These are phyloP conservation scores for Helicocarpus griseus DNA, from an alignment of 2,329 filamentous ascomycete species.

Conservation along the genomic window DNA sequence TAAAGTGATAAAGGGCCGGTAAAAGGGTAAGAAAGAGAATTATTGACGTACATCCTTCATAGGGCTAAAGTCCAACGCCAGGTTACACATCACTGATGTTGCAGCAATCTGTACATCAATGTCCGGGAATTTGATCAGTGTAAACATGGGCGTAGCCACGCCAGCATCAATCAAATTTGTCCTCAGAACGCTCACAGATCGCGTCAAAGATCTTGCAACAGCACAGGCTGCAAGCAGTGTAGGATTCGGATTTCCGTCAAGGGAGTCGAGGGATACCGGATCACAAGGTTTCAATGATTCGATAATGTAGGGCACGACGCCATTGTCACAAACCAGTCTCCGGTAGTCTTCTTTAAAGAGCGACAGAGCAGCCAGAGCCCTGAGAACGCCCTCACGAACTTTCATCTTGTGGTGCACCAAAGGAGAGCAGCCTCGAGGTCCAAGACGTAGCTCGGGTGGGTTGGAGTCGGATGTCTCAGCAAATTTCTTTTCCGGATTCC, in stretches of 20 bases:
- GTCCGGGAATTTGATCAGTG: slow-evolving; percentile 63
- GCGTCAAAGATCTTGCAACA: slow-evolving; percentile 67
- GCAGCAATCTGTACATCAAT: slow-evolving; percentile 77
- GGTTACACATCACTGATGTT: slow-evolving; percentile 72
- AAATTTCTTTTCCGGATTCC: slow-evolving; percentile 36
- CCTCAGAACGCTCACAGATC: slow-evolving; percentile 73
- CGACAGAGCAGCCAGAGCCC: slow-evolving; percentile 71
- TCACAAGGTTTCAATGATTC: slow-evolving; percentile 62
- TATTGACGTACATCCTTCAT: slow-evolving; percentile 64
- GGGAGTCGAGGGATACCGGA: slow-evolving; percentile 11
- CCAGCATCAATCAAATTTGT: slow-evolving; percentile 82
- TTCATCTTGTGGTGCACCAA: slow-evolving; percentile 59
- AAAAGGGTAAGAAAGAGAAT: no score
- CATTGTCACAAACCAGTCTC: slow-evolving; percentile 71
- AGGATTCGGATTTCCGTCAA: slow-evolving; percentile 66
- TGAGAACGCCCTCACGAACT: slow-evolving; percentile 65
- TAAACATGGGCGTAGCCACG: slow-evolving; percentile 66
- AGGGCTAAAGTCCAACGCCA: slow-evolving; percentile 81
- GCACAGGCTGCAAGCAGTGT: slow-evolving; percentile 82
- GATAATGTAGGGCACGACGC: slow-evolving; percentile 71
- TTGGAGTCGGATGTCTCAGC: slow-evolving; percentile 12
- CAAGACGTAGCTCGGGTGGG: slow-evolving; percentile 41
- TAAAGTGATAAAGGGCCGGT: slow-evolving; percentile 6
- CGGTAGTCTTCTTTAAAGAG: slow-evolving; percentile 75
- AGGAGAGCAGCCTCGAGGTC: slow-evolving; percentile 52